Evolutionary conservation across 495 filamentous ascomycete genomes (phyloP), one percentile per base, ranked within the genome.

Genomic region (Patellaria atrata): DNA sequence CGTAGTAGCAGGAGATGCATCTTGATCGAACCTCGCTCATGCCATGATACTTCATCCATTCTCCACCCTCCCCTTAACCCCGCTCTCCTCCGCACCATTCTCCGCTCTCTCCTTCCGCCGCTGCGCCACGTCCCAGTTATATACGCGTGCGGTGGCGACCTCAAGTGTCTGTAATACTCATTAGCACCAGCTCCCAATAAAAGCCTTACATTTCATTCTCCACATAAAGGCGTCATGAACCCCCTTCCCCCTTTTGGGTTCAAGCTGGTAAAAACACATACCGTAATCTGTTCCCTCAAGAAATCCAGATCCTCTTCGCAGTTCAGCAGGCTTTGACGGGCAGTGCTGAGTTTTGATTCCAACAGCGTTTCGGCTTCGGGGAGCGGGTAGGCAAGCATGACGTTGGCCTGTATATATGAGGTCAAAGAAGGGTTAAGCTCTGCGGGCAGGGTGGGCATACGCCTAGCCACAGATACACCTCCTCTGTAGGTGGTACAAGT

Each of bases 241-340:
- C 36, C 8, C n/a, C n/a, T n/a, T n/a, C n/a, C n/a, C n/a, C n/a
- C n/a, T n/a, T n/a, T n/a, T n/a, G n/a, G n/a, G n/a, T n/a, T n/a
- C n/a, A n/a, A n/a, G n/a, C n/a, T n/a, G n/a, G n/a, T n/a, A 11
- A 26, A 12, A 15, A 20, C 9, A 57, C 70, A 37, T 64, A 91
- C 85, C 51, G 89, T 97, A 50, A 96, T 89, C 64, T 97, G 89
- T 55, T 94, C 86, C 42, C 89, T 64, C 56, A 97, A 60, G 53
- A 96, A 97, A 50, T 97, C 89, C 57, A 93, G 56, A 56, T 97
- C 89, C 64, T 97, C 89, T 52, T 94, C 86, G 49, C 86, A 94
- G 45, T 87, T 85, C 15, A 59, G 55, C 49, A 93, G 52, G 48
- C 73, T 92, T 51, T 65, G 58, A 55, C 82, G 77, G 16, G 89